Evolutionary conservation across 179 eudicot species (phyloP), one percentile per base, ranked within the genome.

Genomic region (Heliamphora pulchella): DNA sequence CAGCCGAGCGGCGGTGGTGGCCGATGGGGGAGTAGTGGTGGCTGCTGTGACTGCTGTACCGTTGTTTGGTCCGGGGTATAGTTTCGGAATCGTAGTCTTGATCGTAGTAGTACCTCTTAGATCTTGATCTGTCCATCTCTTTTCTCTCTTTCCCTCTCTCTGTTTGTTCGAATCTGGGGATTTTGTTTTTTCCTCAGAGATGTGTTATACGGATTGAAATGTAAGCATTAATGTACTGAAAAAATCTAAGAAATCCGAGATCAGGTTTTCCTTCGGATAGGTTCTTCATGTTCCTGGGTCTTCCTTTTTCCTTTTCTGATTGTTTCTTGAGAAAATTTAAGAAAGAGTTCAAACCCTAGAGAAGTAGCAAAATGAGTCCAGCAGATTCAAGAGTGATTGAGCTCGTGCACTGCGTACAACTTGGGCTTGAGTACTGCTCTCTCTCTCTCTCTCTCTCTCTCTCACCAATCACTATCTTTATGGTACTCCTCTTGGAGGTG

Each of bases 121-220:
- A 89, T 94, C 98, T 94, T 14, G 98, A 91, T 86, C 98, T 88
- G 77, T 92, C 97, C 95, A 92, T 92, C 2, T 20, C n/a, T 72
- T 9, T 54, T n/a, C n/a, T n/a, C n/a, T n/a, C n/a, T n/a, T n/a
- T n/a, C n/a, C n/a, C n/a, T n/a, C 55, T 44, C 3, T 46, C 14
- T 31, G 9, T n/a, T 17, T 20, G 55, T 51, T 77, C 71, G 18
- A 77, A 63, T 58, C 55, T 48, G 48, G 46, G 80, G 17, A 20
- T 77, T 51, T 10, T 54, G 2, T 10, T 7, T 10, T 5, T 54
- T 54, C 54, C 8, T 51, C 54, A 51, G 54, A 51, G 54, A 51
- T 51, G 54, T 51, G 54, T 51, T 4, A 51, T 51, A 8, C 54
- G 54, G 8, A 51, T 51, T 8, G 11, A 54, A 54, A 54, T 54